Evolutionary conservation across 139 green algal species (phyloP).

Genomic region (Astrephomene gubernaculifera): DNA sequence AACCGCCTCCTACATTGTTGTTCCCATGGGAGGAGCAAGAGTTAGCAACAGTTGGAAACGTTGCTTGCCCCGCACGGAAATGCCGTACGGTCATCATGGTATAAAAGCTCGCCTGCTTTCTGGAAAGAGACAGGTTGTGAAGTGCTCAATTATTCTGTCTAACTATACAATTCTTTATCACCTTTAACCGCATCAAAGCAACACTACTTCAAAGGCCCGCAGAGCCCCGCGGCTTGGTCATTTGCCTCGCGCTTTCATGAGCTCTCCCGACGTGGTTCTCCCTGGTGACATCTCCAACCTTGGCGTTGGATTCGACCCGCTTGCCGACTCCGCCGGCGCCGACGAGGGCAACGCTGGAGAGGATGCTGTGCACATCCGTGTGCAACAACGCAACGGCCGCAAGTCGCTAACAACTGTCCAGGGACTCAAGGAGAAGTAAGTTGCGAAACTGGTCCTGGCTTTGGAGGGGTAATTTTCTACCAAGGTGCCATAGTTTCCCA

Average conservation of each 20-base stretch:
- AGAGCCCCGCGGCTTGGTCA: conserved; percentile 17
- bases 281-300: conserved; percentile 53
- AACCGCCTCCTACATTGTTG: no score
- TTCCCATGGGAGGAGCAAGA: no score
- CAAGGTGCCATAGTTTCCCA: no score
- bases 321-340: conserved; percentile 52
- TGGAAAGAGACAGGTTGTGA: no score
- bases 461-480: no score
- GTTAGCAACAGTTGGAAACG: no score
- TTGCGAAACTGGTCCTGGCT: conserved; percentile 70
- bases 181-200: no score
- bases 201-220: not conserved
- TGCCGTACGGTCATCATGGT: no score
- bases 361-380: conserved; percentile 89
- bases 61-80: no score
- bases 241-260: conserved; percentile 35
- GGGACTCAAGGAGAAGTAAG: conserved; percentile 90
- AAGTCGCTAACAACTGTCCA: conserved; percentile 98
- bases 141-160: no score
- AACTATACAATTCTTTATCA: no score
- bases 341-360: conserved; percentile 48
- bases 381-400: conserved; percentile 97
- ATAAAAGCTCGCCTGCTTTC: no score
- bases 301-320: conserved; percentile 44
- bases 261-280: conserved; percentile 38